Evolutionary conservation across 2,329 filamentous ascomycete genomes (phyloP), one percentile per base, ranked within the genome.

Genomic region (Diatrype stigma): DNA sequence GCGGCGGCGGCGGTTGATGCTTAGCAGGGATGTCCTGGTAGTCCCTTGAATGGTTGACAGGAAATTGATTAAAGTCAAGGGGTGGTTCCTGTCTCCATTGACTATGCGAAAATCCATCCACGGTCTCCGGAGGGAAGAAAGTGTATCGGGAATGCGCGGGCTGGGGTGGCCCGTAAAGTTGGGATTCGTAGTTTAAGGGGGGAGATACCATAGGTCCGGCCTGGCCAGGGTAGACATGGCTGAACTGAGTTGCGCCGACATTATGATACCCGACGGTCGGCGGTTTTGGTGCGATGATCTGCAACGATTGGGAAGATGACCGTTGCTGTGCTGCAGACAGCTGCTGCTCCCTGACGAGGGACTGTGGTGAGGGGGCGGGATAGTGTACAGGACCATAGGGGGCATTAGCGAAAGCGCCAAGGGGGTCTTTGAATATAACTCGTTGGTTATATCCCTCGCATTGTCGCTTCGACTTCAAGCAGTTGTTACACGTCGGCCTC

Each of bases 391-490:
- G 73, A 40, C 67, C 71, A 60, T 68, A 71, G 44, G 75, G 73
- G 45, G 71, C 71, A 60, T 75, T 73, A 60, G 80, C 72, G 56
- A 77, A 82, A 35, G 81, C 75, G 48, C 83, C 81, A 51, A 86
- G 72, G 5, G 85, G 85, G 47, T 89, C 80, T 66, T 90, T 93
- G 77, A 93, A 94, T 52, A 90, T 77, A 49, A 94, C 84, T 45
- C 87, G 82, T 67, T 90, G 87, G 59, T 84, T 90, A 67, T 94
- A 94, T 48, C 90, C 90, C 68, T 94, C 89, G 67, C 90, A 95
- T 58, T 84, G 77, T 14, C 90, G 81, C 69, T 92, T 93, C 17
- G 89, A 93, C 65, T 93, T 94, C 72, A 88, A 84, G 71, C 90
- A 95, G 64, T 95, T 95, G 63, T 80, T 84, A 70, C 90, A 94